These are phyloP conservation scores for Friedmanniomyces simplex DNA, from an alignment of 495 filamentous ascomycete species.

Conservation along the genomic window DNA sequence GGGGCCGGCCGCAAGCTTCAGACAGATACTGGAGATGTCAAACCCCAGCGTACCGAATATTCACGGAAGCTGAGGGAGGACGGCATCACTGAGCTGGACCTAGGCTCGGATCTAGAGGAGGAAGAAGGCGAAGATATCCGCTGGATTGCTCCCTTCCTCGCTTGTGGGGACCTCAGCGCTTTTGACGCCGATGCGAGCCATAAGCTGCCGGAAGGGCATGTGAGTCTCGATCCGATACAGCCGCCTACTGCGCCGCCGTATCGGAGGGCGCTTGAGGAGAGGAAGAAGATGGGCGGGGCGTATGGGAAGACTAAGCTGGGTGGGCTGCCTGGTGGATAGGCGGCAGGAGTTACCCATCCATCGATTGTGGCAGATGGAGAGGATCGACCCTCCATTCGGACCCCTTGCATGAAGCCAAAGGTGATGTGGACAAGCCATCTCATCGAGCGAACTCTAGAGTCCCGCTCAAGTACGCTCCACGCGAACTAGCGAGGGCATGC, in stretches of 20 bases:
- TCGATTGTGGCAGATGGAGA: no score
- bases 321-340: background rate
- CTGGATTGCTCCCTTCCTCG: conserved; percentile 91
- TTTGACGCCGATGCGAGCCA: conserved; percentile 95
- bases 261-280: conserved; percentile 75
- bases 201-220: conserved; percentile 62
- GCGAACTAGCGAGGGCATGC: no score
- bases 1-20: conserved; percentile 44
- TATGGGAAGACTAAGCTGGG: conserved; percentile 64
- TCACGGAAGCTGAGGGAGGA: conserved; percentile 25
- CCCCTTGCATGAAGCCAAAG: no score
- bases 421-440: no score
- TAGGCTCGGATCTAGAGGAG: conserved; percentile 34
- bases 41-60: conserved; percentile 26
- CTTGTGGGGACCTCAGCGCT: conserved; percentile 88
- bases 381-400: no score
- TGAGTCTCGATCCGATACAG: conserved; percentile 85
- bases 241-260: conserved; percentile 95
- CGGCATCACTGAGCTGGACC: conserved; percentile 53
- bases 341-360: no score
- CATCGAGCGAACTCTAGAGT: no score
- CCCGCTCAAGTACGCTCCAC: no score
- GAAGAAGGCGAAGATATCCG: conserved; percentile 34
- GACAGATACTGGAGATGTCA: background rate
- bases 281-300: conserved; percentile 62